Evolutionary conservation across 208 protist species (phyloP), one percentile per base, ranked within the genome.

Genomic region (Crithidia sp.): DNA sequence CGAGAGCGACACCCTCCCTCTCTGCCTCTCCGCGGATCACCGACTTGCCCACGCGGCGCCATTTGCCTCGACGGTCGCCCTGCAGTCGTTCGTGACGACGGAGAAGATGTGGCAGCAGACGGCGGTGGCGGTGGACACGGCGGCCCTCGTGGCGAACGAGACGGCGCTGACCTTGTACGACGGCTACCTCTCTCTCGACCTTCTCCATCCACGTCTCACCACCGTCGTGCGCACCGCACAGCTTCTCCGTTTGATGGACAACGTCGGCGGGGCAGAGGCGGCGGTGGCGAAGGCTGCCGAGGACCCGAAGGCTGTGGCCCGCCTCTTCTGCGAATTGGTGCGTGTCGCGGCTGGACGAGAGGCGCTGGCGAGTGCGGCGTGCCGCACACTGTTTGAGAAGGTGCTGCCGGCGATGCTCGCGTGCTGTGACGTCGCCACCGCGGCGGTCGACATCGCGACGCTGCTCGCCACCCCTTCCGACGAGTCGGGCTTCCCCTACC

Each of bases 171-270:
- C 79, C 12, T 82, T 86, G 60, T 88, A 94, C 53, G 84, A 89
- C 61, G 84, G 88, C 19, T 86, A 87, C 65, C 89, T 88, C 52
- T 62, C 88, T 0, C 69, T 96, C 2, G 67, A 81, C 8, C 50
- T 71, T n/a, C 76, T 95, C 50, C 56, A 74, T 3, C 74, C 91
- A 2, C 77, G 83, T 5, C 40, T 96, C 65, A 73, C 84, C 14
- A 63, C 67, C 4, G 67, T 77, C 71, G 88, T 95, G 44, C 90
- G 92, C 58, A 94, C 88, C 0, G 89, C 82, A 2, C 92, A 96
- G 76, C 79, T 94, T 3, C 56, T 96, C 19, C 86, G 88, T n/a
- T 72, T 96, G 64, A 63, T 86, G 50, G 88, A 89, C 45, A 64
- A 63, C 64, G 72, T 84, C 65, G 65, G 81, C 41, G 74, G 62